Base-by-base conservation (phyloP, 2,329 filamentous ascomycete genomes). In the Penicillium sp. region DNA sequence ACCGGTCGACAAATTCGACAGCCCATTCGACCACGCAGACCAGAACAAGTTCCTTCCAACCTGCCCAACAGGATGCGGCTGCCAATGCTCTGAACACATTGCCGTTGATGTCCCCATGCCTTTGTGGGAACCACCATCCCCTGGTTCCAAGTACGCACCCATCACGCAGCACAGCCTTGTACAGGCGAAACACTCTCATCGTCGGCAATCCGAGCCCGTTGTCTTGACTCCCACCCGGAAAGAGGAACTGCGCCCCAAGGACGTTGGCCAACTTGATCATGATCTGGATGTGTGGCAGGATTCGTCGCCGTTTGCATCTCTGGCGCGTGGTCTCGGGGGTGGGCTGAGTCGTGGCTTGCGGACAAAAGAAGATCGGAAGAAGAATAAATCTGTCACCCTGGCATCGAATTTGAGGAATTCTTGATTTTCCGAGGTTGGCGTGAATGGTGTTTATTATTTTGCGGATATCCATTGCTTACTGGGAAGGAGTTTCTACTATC, bases 21-120 rank as follows among this genome's bases (percentile, higher is more conserved):
- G 18, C n/a, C 18, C 48, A 44, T 44, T 57, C 32, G 50, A 66
- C 40, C 32, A 53, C n/a, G 4, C 31, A 43, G 42, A 55, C 45
- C 56, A 44, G 18, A 29, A 63, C 20, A 55, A 59, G 13, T 57
- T 62, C n/a, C 61, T 67, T 3, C 66, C 66, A 20, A 62, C 68
- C 40, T 81, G 78, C 54, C 74, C 78, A 7, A 76, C 71, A 13
- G 78, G 77, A n/a, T 81, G 78, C 62, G 78, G 77, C 48, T 81
- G 78, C 53, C 68, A 66, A 54, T 81, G 78, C 61, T 70, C 75
- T 4, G 71, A 77, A 18, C 70, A 78, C 45, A 56, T 69, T 6
- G 61, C 62, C 32, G 60, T 73, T 14, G 52, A 73, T 5, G 66
- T 76, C 5, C 66, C 72, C 18, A 69, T 69, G 39, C 71, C 73